These are phyloP conservation scores for Wickerhamiella galacta DNA, from an alignment of 805 yeast genomes.

Conservation along the genomic window DNA sequence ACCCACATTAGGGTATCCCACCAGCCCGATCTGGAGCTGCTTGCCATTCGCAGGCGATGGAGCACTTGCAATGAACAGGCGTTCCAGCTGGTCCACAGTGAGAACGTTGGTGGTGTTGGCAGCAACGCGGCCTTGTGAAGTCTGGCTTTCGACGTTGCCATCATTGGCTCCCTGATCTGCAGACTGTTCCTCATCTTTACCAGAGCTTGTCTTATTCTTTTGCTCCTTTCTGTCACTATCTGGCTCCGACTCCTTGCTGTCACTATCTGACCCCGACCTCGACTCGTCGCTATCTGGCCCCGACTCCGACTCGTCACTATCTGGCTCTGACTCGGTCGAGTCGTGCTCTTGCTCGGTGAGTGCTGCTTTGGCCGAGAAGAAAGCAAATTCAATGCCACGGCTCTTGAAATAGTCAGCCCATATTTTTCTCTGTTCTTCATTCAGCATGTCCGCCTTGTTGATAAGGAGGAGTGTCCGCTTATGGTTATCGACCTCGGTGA, in stretches of 20 bases:
- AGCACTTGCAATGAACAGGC: conserved; percentile 55
- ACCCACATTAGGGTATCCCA: conserved; percentile 95
- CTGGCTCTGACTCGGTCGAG: conserved; percentile 9
- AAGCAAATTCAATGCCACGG: conserved; percentile 63
- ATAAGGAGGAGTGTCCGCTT: conserved; percentile 73
- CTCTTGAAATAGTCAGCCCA: conserved; percentile 78
- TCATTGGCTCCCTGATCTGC: conserved; percentile 3
- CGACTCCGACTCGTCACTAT: conserved; percentile 8
- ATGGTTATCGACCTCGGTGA: conserved; percentile 52
- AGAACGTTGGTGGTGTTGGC: conserved; percentile 46
- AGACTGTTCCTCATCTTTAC: conserved; percentile 4
- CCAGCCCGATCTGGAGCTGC: conserved; percentile 77
- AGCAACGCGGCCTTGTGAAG: not conserved
- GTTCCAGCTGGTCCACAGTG: conserved; percentile 72
- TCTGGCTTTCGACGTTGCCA: not conserved
- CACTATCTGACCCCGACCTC: conserved; percentile 17
- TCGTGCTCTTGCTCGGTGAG: conserved; percentile 52
- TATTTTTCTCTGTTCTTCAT: conserved; percentile 52
- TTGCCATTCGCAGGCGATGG: conserved; percentile 43
- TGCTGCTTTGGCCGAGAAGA: conserved; percentile 83
- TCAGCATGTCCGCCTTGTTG: conserved; percentile 82
- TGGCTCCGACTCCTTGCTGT: conserved; percentile 7
- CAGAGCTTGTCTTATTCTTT: conserved; percentile 13
- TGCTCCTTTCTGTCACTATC: conserved; percentile 11
- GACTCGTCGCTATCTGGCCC: conserved; percentile 16